Evolutionary conservation across 2,329 filamentous ascomycete species (phyloP).

Genomic region (Aspergillus terreus): DNA sequence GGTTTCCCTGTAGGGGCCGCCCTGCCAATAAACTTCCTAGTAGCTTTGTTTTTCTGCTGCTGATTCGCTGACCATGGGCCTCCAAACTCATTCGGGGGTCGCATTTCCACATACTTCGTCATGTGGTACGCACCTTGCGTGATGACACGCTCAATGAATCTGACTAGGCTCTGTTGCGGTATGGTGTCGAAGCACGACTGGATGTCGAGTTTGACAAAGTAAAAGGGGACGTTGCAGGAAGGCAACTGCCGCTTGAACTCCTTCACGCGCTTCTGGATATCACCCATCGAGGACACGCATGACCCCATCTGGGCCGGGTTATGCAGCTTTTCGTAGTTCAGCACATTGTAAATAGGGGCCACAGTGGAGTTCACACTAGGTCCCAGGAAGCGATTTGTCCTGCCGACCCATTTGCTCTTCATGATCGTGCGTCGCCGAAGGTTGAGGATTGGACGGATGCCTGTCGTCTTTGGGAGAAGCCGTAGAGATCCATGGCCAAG

Average conservation of each 20-base stretch:
- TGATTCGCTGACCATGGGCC: constrained; percentile 15
- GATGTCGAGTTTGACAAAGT: constrained; percentile 91
- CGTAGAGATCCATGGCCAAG: constrained; percentile 77
- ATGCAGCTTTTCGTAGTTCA: constrained; percentile 69
- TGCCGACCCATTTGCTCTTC: constrained; percentile 47
- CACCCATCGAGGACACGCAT: constrained; percentile 74
- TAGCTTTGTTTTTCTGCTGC: constrained; percentile 21
- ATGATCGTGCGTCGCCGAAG: constrained; percentile 62
- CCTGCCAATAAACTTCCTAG: constrained; percentile 50
- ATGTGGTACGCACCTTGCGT: constrained; percentile 64
- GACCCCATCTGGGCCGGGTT: constrained; percentile 66
- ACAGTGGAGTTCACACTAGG: constrained; percentile 68
- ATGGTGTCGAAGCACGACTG: constrained; percentile 93
- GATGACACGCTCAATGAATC: constrained; percentile 59
- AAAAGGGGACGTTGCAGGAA: constrained; percentile 46
- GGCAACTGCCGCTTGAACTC: constrained; percentile 54
- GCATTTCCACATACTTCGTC: constrained; percentile 70
- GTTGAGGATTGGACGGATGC: constrained; percentile 84
- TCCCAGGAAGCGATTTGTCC: constrained; percentile 48
- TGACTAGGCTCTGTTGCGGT: constrained; percentile 70
- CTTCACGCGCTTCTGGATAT: constrained; percentile 72
- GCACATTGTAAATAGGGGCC: constrained; percentile 68
- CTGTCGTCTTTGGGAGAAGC: constrained; percentile 73
- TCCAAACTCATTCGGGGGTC: constrained; percentile 39
- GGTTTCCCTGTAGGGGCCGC: constrained; percentile 46